phyloP scores from a whole-genome alignment of 495 filamentous ascomycete genomes.

The Neurospora sp. region DNA sequence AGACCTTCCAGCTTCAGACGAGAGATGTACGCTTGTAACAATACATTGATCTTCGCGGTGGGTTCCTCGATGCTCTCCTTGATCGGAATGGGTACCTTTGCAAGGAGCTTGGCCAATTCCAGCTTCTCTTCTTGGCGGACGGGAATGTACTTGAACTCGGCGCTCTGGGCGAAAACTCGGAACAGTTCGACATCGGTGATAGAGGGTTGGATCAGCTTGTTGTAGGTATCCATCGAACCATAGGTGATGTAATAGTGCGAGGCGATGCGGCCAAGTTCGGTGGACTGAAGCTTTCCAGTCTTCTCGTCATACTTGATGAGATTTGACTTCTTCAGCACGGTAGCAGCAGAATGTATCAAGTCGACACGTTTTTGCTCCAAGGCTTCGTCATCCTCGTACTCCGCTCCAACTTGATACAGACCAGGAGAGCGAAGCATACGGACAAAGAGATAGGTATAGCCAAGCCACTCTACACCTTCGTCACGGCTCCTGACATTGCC shows the following conservation, averaged over 20 bases:
- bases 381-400: conserved; percentile 86
- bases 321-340: conserved; percentile 74
- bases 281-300: conserved; percentile 77
- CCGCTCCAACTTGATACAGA: conserved; percentile 88
- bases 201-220: conserved; percentile 86
- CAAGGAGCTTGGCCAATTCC: conserved; percentile 84
- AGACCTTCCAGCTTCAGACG: conserved; percentile 87
- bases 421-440: conserved; percentile 95
- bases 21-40: conserved; percentile 94
- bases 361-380: conserved; percentile 96
- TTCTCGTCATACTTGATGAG: conserved; percentile 94
- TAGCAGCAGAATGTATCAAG: conserved; percentile 87
- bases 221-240: conserved; percentile 93
- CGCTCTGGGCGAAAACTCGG: conserved; percentile 92
- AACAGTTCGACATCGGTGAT: conserved; percentile 91
- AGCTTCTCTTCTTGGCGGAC: conserved; percentile 96
- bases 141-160: conserved; percentile 98
- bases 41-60: conserved; percentile 97
- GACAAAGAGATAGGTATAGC: conserved; percentile 96
- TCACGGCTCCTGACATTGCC: conserved; percentile 90
- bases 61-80: conserved; percentile 97
- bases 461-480: conserved; percentile 96
- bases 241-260: conserved; percentile 98
- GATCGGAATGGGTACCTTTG: conserved; percentile 85
- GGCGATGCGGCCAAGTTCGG: conserved; percentile 88